These are phyloP conservation scores for Boletus vinaceobasis DNA, from an alignment of 768 basidiomycete genomes.

Conservation along the genomic window DNA sequence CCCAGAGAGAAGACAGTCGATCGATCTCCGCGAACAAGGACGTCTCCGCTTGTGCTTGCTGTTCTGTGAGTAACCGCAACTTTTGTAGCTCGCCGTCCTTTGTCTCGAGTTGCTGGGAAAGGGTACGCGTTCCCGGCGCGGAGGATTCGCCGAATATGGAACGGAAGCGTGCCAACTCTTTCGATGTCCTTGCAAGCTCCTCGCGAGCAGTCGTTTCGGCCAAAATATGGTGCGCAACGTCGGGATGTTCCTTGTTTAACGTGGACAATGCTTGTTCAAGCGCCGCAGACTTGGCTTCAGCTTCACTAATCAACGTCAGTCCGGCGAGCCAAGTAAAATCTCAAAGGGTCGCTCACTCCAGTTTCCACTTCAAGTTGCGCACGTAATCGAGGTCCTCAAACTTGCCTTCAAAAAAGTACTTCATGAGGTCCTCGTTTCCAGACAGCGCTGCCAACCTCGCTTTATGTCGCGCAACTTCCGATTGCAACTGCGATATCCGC, in stretches of 20 bases:
- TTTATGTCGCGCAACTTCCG: conserved; percentile 72
- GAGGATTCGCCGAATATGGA: conserved; percentile 58
- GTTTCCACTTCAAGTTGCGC: conserved; percentile 48
- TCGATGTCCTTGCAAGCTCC: conserved; percentile 43
- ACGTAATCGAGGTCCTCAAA: conserved; percentile 52
- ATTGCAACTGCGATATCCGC: conserved; percentile 65
- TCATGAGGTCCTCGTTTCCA: conserved; percentile 68
- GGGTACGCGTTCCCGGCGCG: conserved; percentile 45
- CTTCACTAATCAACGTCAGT: conserved; percentile 40
- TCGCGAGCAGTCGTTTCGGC: conserved; percentile 50
- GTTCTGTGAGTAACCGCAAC: conserved; percentile 59
- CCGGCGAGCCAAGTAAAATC: background rate
- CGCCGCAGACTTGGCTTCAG: conserved; percentile 47
- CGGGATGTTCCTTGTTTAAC: conserved; percentile 49
- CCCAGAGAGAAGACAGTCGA: conserved; percentile 83
- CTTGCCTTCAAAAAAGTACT: conserved; percentile 60
- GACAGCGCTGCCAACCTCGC: conserved; percentile 71
- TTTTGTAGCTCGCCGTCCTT: conserved; percentile 68
- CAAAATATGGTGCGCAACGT: conserved; percentile 47
- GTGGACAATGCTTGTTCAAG: conserved; percentile 48
- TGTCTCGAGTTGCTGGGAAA: conserved; percentile 53
- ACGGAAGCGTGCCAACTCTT: conserved; percentile 59
- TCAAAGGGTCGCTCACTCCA: conserved; percentile 44
- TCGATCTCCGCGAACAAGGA: conserved; percentile 84
- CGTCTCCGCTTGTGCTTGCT: conserved; percentile 65